Conservation (phyloP, 2,329 filamentous ascomycete genomes). For the Berkeleyomyces rouxiae region DNA sequence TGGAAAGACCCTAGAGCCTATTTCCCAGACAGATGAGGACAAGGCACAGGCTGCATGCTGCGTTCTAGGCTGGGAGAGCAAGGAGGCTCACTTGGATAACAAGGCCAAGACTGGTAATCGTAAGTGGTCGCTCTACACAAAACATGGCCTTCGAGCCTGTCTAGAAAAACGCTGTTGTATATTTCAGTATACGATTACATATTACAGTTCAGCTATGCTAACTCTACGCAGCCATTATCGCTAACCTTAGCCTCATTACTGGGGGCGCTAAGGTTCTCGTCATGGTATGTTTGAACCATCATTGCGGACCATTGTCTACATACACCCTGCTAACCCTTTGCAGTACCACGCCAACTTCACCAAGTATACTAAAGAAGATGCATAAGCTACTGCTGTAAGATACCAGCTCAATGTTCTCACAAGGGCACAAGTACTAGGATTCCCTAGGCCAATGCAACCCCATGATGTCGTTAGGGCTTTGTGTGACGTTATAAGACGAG, state of each 20-base stretch:
- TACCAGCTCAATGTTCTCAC: neutral
- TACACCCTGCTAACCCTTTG: neutral
- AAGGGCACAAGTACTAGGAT: neutral
- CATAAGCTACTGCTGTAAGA: neutral
- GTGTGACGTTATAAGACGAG: neutral
- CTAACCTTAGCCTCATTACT: constrained; percentile 22
- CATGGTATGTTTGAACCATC: constrained; percentile 19
- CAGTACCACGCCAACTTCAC: constrained; percentile 19
- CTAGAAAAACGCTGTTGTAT: neutral
- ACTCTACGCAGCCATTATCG: constrained; percentile 20
- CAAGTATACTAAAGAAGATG: constrained; percentile 6
- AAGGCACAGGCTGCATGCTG: constrained; percentile 20
- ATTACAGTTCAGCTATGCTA: neutral
- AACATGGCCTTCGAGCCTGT: neutral
- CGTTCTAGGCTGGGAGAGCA: constrained; percentile 26
- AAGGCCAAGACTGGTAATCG: constrained; percentile 17
- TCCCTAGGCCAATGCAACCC: neutral
- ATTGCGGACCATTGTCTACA: neutral
- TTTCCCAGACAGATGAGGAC: constrained; percentile 17
- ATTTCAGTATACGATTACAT: neutral
- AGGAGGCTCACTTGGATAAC: constrained; percentile 22
- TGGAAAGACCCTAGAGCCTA: constrained; percentile 21
- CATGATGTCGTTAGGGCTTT: neutral
- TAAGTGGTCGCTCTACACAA: constrained; percentile 9
- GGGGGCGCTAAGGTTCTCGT: constrained; percentile 19